phyloP scores from a whole-genome alignment of 306 rosid genomes.

The Vigna unguiculata region DNA sequence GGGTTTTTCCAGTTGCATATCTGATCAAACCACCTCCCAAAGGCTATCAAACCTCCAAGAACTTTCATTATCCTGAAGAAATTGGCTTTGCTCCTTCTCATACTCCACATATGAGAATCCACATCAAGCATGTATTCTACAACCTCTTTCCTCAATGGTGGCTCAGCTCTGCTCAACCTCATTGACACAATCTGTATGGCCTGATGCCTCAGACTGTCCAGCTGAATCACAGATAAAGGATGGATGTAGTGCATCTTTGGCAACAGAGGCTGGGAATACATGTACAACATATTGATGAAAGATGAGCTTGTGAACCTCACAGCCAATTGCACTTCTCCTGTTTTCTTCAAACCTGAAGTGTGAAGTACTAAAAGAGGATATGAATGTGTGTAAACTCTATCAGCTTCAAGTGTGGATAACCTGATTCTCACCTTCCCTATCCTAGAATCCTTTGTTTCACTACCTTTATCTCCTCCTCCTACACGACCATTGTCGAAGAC shows the following conservation, averaged over 20 bases:
- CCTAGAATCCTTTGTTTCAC: constrained; percentile 74
- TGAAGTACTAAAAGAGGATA: constrained; percentile 82
- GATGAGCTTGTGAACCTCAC: constrained; percentile 84
- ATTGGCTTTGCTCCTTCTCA: constrained; percentile 97
- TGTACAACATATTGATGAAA: constrained; percentile 71
- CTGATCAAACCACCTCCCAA: constrained; percentile 87
- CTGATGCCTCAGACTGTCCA: constrained; percentile 82
- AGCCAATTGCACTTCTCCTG: constrained; percentile 88
- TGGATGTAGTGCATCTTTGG: constrained; percentile 96
- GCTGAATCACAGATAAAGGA: constrained; percentile 81
- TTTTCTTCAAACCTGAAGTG: constrained; percentile 88
- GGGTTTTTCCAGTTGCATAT: constrained; percentile 95
- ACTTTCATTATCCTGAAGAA: constrained; percentile 95
- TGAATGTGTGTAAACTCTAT: constrained; percentile 82
- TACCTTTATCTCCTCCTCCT: constrained; percentile 59
- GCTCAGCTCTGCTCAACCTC: constrained; percentile 84
- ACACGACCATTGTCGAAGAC: constrained; percentile 85
- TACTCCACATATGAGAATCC: constrained; percentile 95
- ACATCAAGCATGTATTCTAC: constrained; percentile 94
- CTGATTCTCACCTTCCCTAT: constrained; percentile 70
- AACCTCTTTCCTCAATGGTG: constrained; percentile 85
- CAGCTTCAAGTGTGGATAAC: constrained; percentile 74
- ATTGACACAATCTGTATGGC: constrained; percentile 81
- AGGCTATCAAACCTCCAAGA: constrained; percentile 66
- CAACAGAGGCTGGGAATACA: constrained; percentile 82